Base-by-base conservation (phyloP, 139 green algal species). In the Desmodesmus armatus region DNA sequence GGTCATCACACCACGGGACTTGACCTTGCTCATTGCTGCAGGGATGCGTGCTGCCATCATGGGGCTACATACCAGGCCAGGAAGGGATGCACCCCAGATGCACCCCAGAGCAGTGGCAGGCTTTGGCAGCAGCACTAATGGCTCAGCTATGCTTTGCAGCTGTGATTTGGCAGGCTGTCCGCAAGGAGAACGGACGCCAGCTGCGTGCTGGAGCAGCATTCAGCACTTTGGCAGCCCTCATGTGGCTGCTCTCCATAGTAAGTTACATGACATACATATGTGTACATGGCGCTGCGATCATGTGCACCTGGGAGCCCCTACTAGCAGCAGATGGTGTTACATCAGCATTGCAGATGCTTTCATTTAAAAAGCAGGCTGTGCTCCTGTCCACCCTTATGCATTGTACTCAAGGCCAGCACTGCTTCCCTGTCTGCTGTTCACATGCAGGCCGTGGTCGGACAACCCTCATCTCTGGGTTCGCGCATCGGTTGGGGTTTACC, bases 231-330 rank as follows among this genome's bases (percentile, higher is more conserved):
- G 25, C 51, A 33, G 62, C 39, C 31, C 29, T 84, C 25, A 29
- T 74, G 33, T 84, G 78, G 78, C 4, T 84, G 11, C 27, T 84
- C 21, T 84, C 49, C 47, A 29, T 49, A 60, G 60, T 76, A 39
- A 49, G 78, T n/a, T n/a, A n/a, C n/a, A n/a, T n/a, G n/a, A n/a
- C n/a, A n/a, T n/a, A n/a, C n/a, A n/a, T n/a, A n/a, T n/a, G n/a
- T n/a, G n/a, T n/a, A n/a, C n/a, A n/a, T 65, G 43, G 6, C 27
- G 27, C 25, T 29, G 41, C 33, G 60, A 29, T 69, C 25, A 23
- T 69, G 60, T n/a, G 15, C 60, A 23, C 29, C 25, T 27, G 33
- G 21, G 7, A 37, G 15, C 60, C 60, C 60, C 60, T 37, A 27
- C 60, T 37, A 69, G 29, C 29, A 27, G 6, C 60, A 35, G 7